Evolutionary conservation across 2,329 filamentous ascomycete species (phyloP).

Genomic region (Aspergillus pseudonomiae): DNA sequence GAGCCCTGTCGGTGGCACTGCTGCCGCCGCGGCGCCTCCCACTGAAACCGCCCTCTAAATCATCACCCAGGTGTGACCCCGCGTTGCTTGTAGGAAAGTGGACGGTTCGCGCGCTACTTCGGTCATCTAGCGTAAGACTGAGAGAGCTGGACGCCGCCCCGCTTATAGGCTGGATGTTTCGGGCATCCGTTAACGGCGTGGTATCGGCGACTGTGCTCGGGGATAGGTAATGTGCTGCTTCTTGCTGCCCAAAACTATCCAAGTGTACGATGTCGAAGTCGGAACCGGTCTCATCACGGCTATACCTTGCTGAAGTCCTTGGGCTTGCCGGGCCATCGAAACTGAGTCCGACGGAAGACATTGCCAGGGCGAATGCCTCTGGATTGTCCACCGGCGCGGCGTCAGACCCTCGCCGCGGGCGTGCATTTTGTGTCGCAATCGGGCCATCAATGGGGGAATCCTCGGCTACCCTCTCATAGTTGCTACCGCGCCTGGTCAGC

Average conservation of each 20-base stretch:
- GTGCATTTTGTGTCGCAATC: conserved; percentile 25
- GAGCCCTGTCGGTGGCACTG: conserved; percentile 39
- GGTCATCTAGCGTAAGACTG: conserved; percentile 49
- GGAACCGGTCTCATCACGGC: conserved; percentile 31
- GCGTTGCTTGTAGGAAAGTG: conserved; percentile 50
- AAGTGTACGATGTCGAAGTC: conserved; percentile 34
- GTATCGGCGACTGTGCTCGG: conserved; percentile 57
- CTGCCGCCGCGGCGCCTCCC: conserved; percentile 61
- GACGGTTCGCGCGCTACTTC: conserved; percentile 58
- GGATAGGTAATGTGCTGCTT: conserved; percentile 58
- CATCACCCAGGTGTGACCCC: conserved; percentile 61
- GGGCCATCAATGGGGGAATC: conserved; percentile 48
- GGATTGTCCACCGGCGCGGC: conserved; percentile 36
- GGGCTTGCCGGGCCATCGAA: conserved; percentile 35
- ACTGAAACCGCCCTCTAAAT: conserved; percentile 63
- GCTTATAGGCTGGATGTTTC: conserved; percentile 60
- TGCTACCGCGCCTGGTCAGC: conserved; percentile 43
- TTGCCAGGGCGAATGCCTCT: conserved; percentile 46
- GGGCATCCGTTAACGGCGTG: conserved; percentile 60
- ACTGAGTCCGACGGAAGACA: conserved; percentile 45
- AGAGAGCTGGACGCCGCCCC: conserved; percentile 49
- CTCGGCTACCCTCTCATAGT: conserved; percentile 58
- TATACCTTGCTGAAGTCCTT: conserved; percentile 22
- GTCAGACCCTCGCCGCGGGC: conserved; percentile 21
- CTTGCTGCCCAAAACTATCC: conserved; percentile 40